Conservation (phyloP, 495 filamentous ascomycete species). For the Penicillium cosmopolitanum region DNA sequence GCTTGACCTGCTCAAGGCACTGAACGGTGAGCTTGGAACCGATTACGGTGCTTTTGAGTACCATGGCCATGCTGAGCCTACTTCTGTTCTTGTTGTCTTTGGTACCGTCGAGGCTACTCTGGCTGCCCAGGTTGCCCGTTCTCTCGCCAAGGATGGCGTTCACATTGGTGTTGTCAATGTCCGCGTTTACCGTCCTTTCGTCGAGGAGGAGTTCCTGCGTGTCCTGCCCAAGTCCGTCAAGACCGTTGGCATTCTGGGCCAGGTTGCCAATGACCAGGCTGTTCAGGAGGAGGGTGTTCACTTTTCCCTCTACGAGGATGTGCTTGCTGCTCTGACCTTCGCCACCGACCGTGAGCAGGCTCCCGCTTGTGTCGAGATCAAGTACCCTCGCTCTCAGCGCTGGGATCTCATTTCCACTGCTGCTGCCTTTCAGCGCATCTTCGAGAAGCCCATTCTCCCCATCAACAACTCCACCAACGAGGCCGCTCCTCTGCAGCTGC, state of each 20-base stretch:
- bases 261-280: constrained; percentile 58
- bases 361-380: constrained; percentile 75
- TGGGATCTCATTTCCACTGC: constrained; percentile 82
- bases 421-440: constrained; percentile 65
- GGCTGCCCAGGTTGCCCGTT: constrained; percentile 76
- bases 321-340: constrained; percentile 82
- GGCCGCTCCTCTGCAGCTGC: constrained; percentile 45
- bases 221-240: constrained; percentile 74
- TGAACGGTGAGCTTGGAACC: constrained; percentile 93
- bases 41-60: constrained; percentile 94
- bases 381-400: constrained; percentile 79
- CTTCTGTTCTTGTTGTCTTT: constrained; percentile 85
- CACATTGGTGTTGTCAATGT: constrained; percentile 88
- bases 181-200: constrained; percentile 90
- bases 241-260: constrained; percentile 70
- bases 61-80: constrained; percentile 76
- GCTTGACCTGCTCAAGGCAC: constrained; percentile 70
- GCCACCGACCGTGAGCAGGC: constrained; percentile 62
- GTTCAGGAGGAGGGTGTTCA: constrained; percentile 70
- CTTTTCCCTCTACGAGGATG: constrained; percentile 86
- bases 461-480: constrained; percentile 36
- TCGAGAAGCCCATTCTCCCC: constrained; percentile 58
- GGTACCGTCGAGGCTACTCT: constrained; percentile 88
- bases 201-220: constrained; percentile 88
- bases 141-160: constrained; percentile 68